Base-by-base conservation (phyloP, 495 filamentous ascomycete genomes). In the Corynascus novoguineensis region DNA sequence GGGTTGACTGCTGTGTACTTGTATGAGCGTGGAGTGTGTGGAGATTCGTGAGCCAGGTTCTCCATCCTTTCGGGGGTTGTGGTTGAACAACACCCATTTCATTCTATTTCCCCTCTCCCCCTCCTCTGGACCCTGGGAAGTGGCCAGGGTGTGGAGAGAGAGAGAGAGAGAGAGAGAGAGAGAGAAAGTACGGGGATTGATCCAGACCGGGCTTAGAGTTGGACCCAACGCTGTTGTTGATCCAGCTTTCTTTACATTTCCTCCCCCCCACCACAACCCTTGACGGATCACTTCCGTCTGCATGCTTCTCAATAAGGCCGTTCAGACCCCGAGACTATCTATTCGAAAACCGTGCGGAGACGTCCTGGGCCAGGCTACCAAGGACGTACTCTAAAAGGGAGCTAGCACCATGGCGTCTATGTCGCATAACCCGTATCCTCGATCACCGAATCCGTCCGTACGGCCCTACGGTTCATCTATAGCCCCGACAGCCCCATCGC, bases 391-490 rank as follows among this genome's bases (percentile, higher is more conserved):
- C 53, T 61, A 55, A 57, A 61, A 67, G 44, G 49, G 67, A 42
- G 55, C 65, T 64, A 65, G 60, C 63, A 75, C 61, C 64, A 83
- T 83, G 80, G 76, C 77, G 61, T 73, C 77, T 53, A 68, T 74
- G 69, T 73, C 78, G 53, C 77, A 80, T 63, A 75, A 77, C 63
- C 71, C 69, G 15, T 78, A 74, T 59, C 71, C 77, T 62, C 78
- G 77, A 63, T 83, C 80, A 25, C 80, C 80, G 55, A 78, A 76
- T 62, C 73, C 71, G 47, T 79, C 78, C 31, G 73, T 72, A 27
- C 69, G 75, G 60, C 79, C 78, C 38, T 81, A 80, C 72, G 76
- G 79, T 62, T 78, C 79, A 53, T 78, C 78, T 28, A 76, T 78
- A 37, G 78, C 78, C 58, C 77, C 80, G 46, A 80, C 81, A 49